Percentiles rank a stretch among this genome's conserved stretches.
Conservation (phyloP, 2,329 filamentous ascomycete species). For the Colletotrichum neosansevieriae region DNA sequence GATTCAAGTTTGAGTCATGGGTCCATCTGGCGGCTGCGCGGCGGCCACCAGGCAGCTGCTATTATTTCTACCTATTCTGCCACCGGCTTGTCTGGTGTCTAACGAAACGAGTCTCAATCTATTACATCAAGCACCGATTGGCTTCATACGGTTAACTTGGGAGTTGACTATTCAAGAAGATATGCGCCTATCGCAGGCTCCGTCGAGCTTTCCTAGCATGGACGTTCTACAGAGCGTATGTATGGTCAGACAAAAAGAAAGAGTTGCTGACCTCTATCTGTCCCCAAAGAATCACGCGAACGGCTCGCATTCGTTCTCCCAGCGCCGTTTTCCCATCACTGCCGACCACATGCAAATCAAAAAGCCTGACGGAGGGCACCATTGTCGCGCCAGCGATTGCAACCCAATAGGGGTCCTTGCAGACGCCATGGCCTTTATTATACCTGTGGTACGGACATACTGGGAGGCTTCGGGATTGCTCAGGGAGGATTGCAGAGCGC, state of each 20-base stretch:
- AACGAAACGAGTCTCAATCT: constrained; percentile 10
- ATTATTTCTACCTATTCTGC: not conserved
- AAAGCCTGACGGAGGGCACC: not conserved
- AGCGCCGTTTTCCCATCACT: not conserved
- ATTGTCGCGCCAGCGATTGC: constrained; percentile 1
- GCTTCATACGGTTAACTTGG: not conserved
- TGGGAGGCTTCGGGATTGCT: constrained; percentile 8
- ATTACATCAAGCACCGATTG: not conserved
- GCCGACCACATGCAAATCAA: constrained; percentile 18
- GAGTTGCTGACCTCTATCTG: too few species aligned
- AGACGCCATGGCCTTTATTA: constrained; percentile 11
- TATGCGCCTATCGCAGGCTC: not conserved
- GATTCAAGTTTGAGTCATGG: not conserved
- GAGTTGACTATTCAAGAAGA: not conserved
- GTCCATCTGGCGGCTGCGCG: constrained; percentile 8
- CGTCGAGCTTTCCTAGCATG: not conserved
- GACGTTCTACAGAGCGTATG: too few species aligned
- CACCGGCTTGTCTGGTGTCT: not conserved
- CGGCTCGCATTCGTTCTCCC: not conserved
- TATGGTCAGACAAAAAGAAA: too few species aligned
- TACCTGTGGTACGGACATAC: constrained; percentile 5
- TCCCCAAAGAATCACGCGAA: not conserved
- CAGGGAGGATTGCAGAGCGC: constrained; percentile 5
- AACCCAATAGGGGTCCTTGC: not conserved
- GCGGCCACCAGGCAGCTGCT: not conserved